phyloP scores from a whole-genome alignment of 1,284 basidiomycete genomes.

The Porodaedalea pini region DNA sequence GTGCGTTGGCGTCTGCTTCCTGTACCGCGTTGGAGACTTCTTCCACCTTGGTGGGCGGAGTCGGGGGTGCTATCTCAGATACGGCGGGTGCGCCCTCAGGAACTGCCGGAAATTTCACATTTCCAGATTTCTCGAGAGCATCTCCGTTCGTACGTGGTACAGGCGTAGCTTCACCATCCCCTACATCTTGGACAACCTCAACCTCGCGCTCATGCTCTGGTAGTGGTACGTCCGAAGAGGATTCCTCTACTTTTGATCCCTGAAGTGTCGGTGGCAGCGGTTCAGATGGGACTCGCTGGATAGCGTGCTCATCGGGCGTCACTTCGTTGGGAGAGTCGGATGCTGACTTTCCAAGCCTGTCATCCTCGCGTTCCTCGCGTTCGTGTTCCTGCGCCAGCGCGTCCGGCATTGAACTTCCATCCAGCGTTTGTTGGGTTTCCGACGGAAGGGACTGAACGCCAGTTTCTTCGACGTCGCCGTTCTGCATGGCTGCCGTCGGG shows the following conservation, averaged over 20 bases:
- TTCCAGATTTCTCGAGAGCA: not conserved
- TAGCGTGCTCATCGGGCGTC: not conserved
- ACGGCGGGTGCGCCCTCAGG: not conserved
- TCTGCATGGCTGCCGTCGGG: conserved; percentile 13
- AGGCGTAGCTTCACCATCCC: conserved; percentile 1
- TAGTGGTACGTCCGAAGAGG: not conserved
- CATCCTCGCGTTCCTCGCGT: conserved; percentile 4
- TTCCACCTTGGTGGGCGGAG: conserved; percentile 12
- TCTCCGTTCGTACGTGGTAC: not conserved
- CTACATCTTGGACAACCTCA: not conserved
- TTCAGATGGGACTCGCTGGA: not conserved
- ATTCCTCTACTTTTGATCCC: not conserved
- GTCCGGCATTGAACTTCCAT: not conserved
- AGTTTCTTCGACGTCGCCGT: conserved; percentile 1
- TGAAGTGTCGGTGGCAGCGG: not conserved
- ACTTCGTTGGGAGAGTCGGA: not conserved
- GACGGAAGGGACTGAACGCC: not conserved
- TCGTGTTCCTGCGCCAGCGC: conserved; percentile 3
- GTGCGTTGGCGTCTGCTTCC: conserved; percentile 1
- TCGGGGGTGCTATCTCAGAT: conserved; percentile 7
- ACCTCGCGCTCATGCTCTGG: not conserved
- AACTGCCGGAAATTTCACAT: not conserved
- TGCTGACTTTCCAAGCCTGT: not conserved
- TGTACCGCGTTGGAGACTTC: not conserved
- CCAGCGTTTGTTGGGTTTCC: not conserved